Evolutionary conservation across 1,139 yeast genomes (phyloP).

Genomic region (Nematodospora anomalae): DNA sequence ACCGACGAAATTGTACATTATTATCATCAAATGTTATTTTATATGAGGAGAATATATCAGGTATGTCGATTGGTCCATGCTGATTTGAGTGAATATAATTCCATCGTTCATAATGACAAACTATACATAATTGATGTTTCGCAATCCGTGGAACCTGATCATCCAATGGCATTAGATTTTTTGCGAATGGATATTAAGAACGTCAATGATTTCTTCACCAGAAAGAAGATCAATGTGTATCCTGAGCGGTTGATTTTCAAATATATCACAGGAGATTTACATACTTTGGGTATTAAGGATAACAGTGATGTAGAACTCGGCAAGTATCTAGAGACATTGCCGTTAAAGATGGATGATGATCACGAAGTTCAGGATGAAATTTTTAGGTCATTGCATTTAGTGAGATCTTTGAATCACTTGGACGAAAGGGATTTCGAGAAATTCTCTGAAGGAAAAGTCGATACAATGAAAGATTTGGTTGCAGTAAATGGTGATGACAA

Average conservation of each 20-base stretch:
- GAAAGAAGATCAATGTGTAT: conserved; percentile 69
- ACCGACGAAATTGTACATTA: conserved; percentile 63
- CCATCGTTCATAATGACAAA: conserved; percentile 78
- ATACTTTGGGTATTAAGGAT: conserved; percentile 33
- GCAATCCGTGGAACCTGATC: conserved; percentile 97
- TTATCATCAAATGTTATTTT: conserved; percentile 77
- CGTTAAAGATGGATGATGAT: conserved; percentile 48
- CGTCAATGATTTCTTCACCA: conserved; percentile 80
- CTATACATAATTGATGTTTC: conserved; percentile 94
- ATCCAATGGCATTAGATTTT: conserved; percentile 94
- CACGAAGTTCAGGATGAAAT: conserved; percentile 73
- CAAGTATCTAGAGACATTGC: conserved; percentile 43
- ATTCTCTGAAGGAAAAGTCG: conserved; percentile 78
- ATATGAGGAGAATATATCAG: conserved; percentile 85
- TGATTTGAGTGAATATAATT: conserved; percentile 92
- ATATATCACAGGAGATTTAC: conserved; percentile 54
- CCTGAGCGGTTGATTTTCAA: conserved; percentile 81
- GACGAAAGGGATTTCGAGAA: conserved; percentile 89
- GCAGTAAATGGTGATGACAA: conserved; percentile 28
- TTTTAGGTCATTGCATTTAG: conserved; percentile 83
- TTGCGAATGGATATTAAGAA: conserved; percentile 96
- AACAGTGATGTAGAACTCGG: conserved; percentile 43
- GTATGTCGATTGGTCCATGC: conserved; percentile 93
- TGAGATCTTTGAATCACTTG: conserved; percentile 67
- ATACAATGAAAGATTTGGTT: conserved; percentile 65